A percentile compares a stretch with the other conserved stretches of the same genome.
Evolutionary conservation across 1,139 yeast species (phyloP).

Genomic region (Nakaseomyces bracarensis): DNA sequence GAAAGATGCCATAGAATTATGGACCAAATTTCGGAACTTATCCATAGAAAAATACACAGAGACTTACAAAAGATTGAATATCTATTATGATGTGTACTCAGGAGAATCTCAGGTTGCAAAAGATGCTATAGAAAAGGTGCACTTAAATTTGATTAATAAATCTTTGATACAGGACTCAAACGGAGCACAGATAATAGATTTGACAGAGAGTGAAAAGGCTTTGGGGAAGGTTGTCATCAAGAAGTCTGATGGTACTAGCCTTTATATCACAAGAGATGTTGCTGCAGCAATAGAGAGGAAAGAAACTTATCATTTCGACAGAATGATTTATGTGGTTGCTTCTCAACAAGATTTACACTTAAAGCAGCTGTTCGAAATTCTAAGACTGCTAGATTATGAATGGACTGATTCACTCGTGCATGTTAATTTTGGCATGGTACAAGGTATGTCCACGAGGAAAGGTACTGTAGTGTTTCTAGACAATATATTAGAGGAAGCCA

Average conservation of each 20-base stretch:
- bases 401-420: slow-evolving; percentile 80
- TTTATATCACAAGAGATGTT: slow-evolving; percentile 91
- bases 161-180: slow-evolving; percentile 75
- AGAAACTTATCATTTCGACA: slow-evolving; percentile 76
- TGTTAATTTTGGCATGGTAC: slow-evolving; percentile 95
- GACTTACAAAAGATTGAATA: slow-evolving; percentile 88
- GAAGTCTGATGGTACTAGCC: slow-evolving; percentile 91
- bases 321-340: slow-evolving; percentile 96
- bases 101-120: slow-evolving; percentile 93
- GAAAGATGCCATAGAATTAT: slow-evolving; percentile 61
- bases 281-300: slow-evolving; percentile 94
- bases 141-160: slow-evolving; percentile 53
- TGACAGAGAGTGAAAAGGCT: slow-evolving; percentile 79
- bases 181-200: slow-evolving; percentile 86
- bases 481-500: slow-evolving; percentile 86
- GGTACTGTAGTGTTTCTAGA: slow-evolving; percentile 98
- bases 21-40: slow-evolving; percentile 84
- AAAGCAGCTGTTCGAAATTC: slow-evolving; percentile 88
- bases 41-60: slow-evolving; percentile 78
- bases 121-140: slow-evolving; percentile 60
- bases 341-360: slow-evolving; percentile 91
- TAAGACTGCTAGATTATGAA: slow-evolving; percentile 81
- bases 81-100: slow-evolving; percentile 75
- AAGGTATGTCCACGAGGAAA: slow-evolving; percentile 96
- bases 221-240: slow-evolving; percentile 90